Evolutionary conservation across 2,329 filamentous ascomycete species (phyloP).

Genomic region (Eutypa lata): DNA sequence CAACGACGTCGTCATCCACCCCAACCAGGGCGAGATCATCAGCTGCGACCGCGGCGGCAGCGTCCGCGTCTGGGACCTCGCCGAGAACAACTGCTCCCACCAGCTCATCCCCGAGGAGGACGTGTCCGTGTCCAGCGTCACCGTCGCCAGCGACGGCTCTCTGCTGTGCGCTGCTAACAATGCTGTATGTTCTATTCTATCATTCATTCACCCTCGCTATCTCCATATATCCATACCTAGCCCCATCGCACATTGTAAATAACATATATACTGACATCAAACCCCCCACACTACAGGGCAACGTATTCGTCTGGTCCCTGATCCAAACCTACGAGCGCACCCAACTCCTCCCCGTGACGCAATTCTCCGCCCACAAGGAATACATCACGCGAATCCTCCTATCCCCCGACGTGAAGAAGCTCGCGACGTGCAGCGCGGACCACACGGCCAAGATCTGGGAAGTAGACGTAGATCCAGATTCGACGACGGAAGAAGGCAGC

Average conservation of each 20-base stretch:
- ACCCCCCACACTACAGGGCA: slow-evolving; percentile 58
- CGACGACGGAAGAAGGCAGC: slow-evolving; percentile 4
- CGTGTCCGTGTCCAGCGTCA: slow-evolving; percentile 88
- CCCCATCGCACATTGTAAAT: not conserved
- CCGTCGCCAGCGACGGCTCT: slow-evolving; percentile 90
- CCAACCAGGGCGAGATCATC: slow-evolving; percentile 97
- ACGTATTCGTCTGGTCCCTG: slow-evolving; percentile 96
- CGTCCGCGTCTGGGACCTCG: slow-evolving; percentile 92
- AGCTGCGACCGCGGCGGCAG: slow-evolving; percentile 92
- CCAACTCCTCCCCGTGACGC: slow-evolving; percentile 79
- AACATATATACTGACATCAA: not conserved
- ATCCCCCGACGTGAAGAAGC: slow-evolving; percentile 88
- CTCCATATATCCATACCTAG: not conserved
- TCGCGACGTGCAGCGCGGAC: slow-evolving; percentile 90
- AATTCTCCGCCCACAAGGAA: slow-evolving; percentile 86
- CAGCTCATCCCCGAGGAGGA: slow-evolving; percentile 96
- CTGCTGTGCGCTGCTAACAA: slow-evolving; percentile 93
- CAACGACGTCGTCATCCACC: slow-evolving; percentile 99
- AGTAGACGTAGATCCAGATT: slow-evolving; percentile 64
- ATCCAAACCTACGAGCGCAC: slow-evolving; percentile 80
- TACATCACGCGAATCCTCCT: slow-evolving; percentile 91
- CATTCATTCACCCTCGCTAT: not conserved
- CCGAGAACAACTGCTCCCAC: slow-evolving; percentile 95
- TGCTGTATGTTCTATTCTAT: slow-evolving; percentile 50
- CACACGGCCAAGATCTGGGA: slow-evolving; percentile 97